A percentile compares a stretch with the other conserved stretches of the same genome.
These are phyloP conservation scores for Acanthamoeba royreba DNA, from an alignment of 208 protist genomes.

Conservation along the genomic window DNA sequence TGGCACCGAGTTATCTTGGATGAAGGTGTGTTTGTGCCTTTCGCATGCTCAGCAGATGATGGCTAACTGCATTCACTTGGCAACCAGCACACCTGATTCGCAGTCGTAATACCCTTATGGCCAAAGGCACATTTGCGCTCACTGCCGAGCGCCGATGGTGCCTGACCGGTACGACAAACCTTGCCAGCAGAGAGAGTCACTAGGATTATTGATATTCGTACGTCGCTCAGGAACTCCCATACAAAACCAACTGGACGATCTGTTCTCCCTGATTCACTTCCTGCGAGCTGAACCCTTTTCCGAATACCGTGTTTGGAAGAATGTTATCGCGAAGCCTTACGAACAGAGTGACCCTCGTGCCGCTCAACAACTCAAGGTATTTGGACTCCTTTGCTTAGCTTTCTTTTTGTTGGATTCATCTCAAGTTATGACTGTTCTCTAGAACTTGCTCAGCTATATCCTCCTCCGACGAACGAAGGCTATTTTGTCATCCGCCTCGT, in stretches of 20 bases:
- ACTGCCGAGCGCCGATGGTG: conserved; percentile 73
- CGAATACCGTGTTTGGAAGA: conserved; percentile 7
- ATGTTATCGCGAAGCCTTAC: neutral
- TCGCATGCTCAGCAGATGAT: too few species aligned
- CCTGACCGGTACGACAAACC: conserved; percentile 77
- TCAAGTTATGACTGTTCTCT: neutral
- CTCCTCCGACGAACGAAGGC: neutral
- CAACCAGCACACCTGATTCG: conserved; percentile 79
- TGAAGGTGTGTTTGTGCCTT: conserved; percentile 52
- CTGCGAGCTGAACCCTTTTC: conserved; percentile 51
- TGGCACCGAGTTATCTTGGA: conserved; percentile 73
- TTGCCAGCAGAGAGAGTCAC: too few species aligned
- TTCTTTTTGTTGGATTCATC: too few species aligned
- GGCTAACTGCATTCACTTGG: neutral
- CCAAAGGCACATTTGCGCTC: conserved; percentile 62
- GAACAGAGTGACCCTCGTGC: neutral
- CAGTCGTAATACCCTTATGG: conserved; percentile 56
- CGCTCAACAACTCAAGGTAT: neutral
- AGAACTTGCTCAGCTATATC: neutral
- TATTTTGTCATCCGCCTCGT: neutral
- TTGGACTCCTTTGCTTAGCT: neutral
- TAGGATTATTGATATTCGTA: too few species aligned
- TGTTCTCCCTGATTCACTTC: conserved; percentile 80
- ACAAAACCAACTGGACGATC: conserved; percentile 81
- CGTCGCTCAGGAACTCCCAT: conserved; percentile 75